Evolutionary conservation across 306 rosid genomes (phyloP).

Genomic region (Erythrophleum fordii): DNA sequence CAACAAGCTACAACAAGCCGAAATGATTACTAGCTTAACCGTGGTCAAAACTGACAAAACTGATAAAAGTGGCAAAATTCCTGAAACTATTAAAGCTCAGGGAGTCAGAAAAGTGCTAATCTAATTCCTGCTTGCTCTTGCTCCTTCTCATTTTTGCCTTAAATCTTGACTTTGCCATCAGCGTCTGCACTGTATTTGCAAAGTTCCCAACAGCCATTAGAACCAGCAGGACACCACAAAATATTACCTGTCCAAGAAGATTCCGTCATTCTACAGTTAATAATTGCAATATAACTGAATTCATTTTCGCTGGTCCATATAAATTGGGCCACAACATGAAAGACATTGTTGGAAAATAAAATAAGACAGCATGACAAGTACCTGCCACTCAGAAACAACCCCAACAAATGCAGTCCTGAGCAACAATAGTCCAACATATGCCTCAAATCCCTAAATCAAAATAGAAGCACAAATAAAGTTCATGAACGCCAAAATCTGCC

Average conservation of each 20-base stretch:
- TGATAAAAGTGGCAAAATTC: conserved; percentile 41
- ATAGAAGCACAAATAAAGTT: conserved; percentile 31
- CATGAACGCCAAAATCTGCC: conserved; percentile 2
- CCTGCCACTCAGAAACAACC: conserved; percentile 96
- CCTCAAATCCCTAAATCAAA: conserved; percentile 82
- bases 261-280: conserved; percentile 27
- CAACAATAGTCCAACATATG: conserved; percentile 81
- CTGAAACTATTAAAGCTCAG: conserved; percentile 39
- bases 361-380: conserved; percentile 38
- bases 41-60: conserved; percentile 59
- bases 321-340: background rate
- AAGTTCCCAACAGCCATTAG: conserved; percentile 96
- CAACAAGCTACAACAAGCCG: conserved; percentile 44
- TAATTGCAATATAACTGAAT: conserved; percentile 8
- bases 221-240: conserved; percentile 82
- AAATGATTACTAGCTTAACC: conserved; percentile 46
- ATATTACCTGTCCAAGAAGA: conserved; percentile 69
- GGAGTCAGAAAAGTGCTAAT: conserved; percentile 43
- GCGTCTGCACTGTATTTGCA: conserved; percentile 83
- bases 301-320: conserved; percentile 7
- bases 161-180: conserved; percentile 83
- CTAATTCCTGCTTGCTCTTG: conserved; percentile 87
- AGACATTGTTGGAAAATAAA: background rate
- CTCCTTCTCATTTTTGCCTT: conserved; percentile 95
- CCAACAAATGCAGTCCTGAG: conserved; percentile 75